phyloP scores from a whole-genome alignment of 1,284 basidiomycete genomes.

The Fomitopsis palustris region DNA sequence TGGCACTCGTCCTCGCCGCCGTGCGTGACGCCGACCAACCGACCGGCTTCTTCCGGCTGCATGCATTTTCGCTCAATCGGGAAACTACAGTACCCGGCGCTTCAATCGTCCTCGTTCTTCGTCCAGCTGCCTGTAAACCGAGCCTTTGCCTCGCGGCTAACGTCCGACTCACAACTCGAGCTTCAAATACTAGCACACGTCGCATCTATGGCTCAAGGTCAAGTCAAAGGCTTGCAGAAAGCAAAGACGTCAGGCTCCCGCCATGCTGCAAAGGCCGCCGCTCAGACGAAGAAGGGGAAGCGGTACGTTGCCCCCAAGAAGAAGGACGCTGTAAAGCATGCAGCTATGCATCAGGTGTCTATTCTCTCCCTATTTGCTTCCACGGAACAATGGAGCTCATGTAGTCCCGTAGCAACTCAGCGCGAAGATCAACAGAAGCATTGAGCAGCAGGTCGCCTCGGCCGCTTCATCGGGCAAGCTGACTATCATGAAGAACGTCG shows the following conservation, averaged over 20 bases:
- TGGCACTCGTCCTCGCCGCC: conserved; percentile 8
- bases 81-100: neutral
- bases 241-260: conserved; percentile 47
- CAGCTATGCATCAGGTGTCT: conserved; percentile 62
- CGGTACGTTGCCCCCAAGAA: conserved; percentile 74
- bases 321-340: conserved; percentile 60
- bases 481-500: conserved; percentile 80
- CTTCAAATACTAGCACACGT: too few species aligned
- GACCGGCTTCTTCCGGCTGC: conserved; percentile 16
- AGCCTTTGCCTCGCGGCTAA: neutral
- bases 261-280: conserved; percentile 58
- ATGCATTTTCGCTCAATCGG: neutral
- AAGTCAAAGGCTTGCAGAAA: conserved; percentile 61
- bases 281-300: conserved; percentile 70
- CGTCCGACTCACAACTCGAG: too few species aligned
- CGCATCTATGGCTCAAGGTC: conserved; percentile 63
- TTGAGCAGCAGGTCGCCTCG: conserved; percentile 85
- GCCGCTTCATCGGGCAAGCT: conserved; percentile 85
- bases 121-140: neutral
- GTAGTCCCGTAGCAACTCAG: conserved; percentile 58
- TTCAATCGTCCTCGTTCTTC: neutral
- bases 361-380: neutral
- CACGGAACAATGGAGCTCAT: neutral
- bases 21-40: conserved; percentile 14
- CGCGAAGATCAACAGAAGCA: conserved; percentile 85